Percentiles rank a stretch among this genome's conserved stretches.
phyloP scores from a whole-genome alignment of 2,329 filamentous ascomycete species.

The Trichoderma koningii region DNA sequence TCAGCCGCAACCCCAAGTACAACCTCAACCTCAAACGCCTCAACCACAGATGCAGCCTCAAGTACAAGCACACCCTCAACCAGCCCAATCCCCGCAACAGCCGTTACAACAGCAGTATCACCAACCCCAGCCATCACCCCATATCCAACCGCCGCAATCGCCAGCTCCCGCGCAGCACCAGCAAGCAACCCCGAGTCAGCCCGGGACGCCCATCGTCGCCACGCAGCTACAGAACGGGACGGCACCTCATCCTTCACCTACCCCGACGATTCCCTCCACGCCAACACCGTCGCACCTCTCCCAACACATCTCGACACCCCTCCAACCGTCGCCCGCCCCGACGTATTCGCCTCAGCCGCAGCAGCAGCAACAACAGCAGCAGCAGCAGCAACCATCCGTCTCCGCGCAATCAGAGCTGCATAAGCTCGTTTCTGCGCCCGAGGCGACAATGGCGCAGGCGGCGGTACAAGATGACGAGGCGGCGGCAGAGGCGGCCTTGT shows the following conservation, averaged over 20 bases:
- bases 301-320: constrained; percentile 9
- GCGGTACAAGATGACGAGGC: constrained; percentile 37
- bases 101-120: constrained; percentile 18
- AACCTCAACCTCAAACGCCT: constrained; percentile 28
- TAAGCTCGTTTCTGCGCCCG: constrained; percentile 31
- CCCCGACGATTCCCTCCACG: constrained; percentile 17
- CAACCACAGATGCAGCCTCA: not conserved
- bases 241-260: constrained; percentile 22
- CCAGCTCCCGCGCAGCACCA: constrained; percentile 12
- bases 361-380: constrained; percentile 7
- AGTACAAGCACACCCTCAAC: constrained; percentile 22
- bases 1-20: constrained; percentile 28
- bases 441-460: constrained; percentile 33
- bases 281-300: constrained; percentile 25
- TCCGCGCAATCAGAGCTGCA: constrained; percentile 20
- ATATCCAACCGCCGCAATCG: not conserved
- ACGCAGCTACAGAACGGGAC: constrained; percentile 15
- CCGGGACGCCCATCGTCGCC: constrained; percentile 11
- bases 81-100: constrained; percentile 12
- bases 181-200: constrained; percentile 24
- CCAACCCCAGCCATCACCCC: not conserved
- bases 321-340: constrained; percentile 26
- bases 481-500: constrained; percentile 40
- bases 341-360: constrained; percentile 29
- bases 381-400: constrained; percentile 21